phyloP scores from a whole-genome alignment of 805 yeast genomes.

The Lachancea lanzarotensis region DNA sequence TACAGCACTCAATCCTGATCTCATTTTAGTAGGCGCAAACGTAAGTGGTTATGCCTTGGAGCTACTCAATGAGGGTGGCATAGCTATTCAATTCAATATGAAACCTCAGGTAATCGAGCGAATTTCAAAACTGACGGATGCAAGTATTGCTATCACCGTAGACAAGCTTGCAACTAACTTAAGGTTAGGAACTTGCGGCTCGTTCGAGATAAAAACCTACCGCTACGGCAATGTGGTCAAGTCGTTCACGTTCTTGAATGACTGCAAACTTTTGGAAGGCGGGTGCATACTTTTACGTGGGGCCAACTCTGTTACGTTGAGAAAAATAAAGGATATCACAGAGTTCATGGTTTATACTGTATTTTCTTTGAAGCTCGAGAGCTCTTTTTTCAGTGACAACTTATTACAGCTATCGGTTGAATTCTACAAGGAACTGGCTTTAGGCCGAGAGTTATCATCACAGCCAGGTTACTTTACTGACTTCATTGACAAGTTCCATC shows the following conservation, averaged over 20 bases:
- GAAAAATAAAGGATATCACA: conserved; percentile 66
- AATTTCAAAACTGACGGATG: conserved; percentile 69
- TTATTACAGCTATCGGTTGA: conserved; percentile 46
- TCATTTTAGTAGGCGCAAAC: conserved; percentile 70
- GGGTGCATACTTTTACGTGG: conserved; percentile 88
- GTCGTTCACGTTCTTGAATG: conserved; percentile 72
- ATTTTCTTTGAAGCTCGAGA: conserved; percentile 76
- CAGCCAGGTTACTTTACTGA: conserved; percentile 32
- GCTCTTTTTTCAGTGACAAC: conserved; percentile 63
- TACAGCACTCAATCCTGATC: conserved; percentile 66
- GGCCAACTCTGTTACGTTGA: conserved; percentile 51
- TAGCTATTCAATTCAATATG: conserved; percentile 74
- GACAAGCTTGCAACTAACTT: conserved; percentile 73
- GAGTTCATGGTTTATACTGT: conserved; percentile 75
- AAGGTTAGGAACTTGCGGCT: conserved; percentile 67
- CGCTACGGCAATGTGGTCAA: conserved; percentile 50
- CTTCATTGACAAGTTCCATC: conserved; percentile 36
- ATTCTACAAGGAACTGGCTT: conserved; percentile 26
- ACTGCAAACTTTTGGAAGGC: conserved; percentile 67
- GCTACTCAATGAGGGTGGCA: conserved; percentile 62
- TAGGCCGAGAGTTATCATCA: conserved; percentile 15
- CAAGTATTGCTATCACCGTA: conserved; percentile 79
- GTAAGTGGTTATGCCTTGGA: conserved; percentile 78
- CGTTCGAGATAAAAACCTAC: conserved; percentile 65
- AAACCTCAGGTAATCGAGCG: conserved; percentile 78